Base-by-base conservation (phyloP, 495 filamentous ascomycete genomes). In the Xylaria curta region DNA sequence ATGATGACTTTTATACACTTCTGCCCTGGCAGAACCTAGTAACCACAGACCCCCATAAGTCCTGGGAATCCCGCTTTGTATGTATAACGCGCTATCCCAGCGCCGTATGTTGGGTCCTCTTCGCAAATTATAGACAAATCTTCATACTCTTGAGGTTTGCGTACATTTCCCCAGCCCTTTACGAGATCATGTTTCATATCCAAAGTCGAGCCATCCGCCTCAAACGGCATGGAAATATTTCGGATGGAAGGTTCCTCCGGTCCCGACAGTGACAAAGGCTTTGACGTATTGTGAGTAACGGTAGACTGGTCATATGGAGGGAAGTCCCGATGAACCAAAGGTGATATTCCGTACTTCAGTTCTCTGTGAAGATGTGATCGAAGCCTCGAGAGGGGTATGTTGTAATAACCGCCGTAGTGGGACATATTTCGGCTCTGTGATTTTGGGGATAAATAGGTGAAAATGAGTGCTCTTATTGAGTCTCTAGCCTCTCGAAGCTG, bases 391-490 rank as follows among this genome's bases (percentile, higher is more conserved):
- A 61, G 26, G 21, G 58, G 44, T 31, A 70, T 61, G 2, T 4
- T 26, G 26, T 70, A 56, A 56, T 70, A 70, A 36, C 4, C 12
- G 9, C 59, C 2, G 36, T 70, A 44, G 46, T 44, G 24, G 19
- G 24, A 56, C 68, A 70, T 26, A 10, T 5, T 17, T 26, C 36
- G 46, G 4, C 15, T 26, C 26, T 64, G 68, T 33, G 12, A 54
- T 8, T 56, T 15, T 63, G 15, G 0, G 6, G 60, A 19, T 38
- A 70, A 12, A 24, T 64, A 40, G 36, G 47, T 46, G 47, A 70
- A 70, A 56, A 64, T 10, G 6, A 70, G 38, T 3, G 59, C 68
- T 44, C 59, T 49, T 47, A 46, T 44, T n/a, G 46, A 70, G 26
- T 70, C 68, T 46, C 13, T 40, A 19, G 17, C 36, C 6, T 36